Evolutionary conservation across 345 rosid species (phyloP).

Genomic region (Salix koriyanagi): DNA sequence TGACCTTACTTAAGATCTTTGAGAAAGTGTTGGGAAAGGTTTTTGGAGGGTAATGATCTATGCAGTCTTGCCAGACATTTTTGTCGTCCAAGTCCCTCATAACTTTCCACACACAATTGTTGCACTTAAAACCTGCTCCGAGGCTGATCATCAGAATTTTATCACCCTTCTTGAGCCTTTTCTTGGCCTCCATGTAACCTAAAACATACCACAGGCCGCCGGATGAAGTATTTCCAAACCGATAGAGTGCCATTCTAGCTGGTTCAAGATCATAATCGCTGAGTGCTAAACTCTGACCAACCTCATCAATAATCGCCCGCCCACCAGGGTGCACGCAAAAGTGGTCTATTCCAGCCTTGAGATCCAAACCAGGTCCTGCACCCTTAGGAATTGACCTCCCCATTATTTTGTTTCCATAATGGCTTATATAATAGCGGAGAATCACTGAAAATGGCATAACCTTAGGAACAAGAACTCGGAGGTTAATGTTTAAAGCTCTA

Average conservation of each 20-base stretch:
- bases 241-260: slow-evolving; percentile 32
- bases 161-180: slow-evolving; percentile 27
- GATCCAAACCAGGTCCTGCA: slow-evolving; percentile 34
- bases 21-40: slow-evolving; percentile 29
- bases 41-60: slow-evolving; percentile 32
- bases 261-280: slow-evolving; percentile 23
- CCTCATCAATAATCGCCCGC: slow-evolving; percentile 24
- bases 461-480: slow-evolving; percentile 14
- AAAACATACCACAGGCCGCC: slow-evolving; percentile 30
- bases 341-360: slow-evolving; percentile 25
- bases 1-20: slow-evolving; percentile 34
- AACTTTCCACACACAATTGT: slow-evolving; percentile 31
- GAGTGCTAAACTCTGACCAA: slow-evolving; percentile 18
- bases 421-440: not conserved
- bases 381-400: slow-evolving; percentile 35
- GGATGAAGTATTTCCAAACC: slow-evolving; percentile 32
- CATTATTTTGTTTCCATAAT: not conserved
- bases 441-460: slow-evolving; percentile 43
- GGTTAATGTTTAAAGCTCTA: slow-evolving; percentile 19
- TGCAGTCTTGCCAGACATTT: slow-evolving; percentile 59
- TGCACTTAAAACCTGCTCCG: slow-evolving; percentile 36
- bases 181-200: slow-evolving; percentile 37
- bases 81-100: slow-evolving; percentile 7
- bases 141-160: slow-evolving; percentile 25
- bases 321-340: slow-evolving; percentile 33